phyloP scores from a whole-genome alignment of 2,329 filamentous ascomycete genomes.

The Thelonectria olida region DNA sequence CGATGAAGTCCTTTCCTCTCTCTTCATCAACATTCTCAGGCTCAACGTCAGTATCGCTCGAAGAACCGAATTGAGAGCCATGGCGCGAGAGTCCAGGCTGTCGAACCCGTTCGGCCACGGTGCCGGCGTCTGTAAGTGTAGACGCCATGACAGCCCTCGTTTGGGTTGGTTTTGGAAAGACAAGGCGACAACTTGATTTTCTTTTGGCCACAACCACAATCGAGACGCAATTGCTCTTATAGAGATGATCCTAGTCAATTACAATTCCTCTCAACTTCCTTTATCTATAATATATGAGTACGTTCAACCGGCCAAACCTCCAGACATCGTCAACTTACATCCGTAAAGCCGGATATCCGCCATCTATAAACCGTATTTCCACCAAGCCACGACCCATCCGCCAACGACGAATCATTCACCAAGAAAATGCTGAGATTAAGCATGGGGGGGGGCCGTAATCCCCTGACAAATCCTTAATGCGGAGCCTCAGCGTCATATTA shows the following conservation, averaged over 20 bases:
- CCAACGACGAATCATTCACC: slow-evolving; percentile 10
- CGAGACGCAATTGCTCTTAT: background rate
- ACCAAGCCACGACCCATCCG: slow-evolving; percentile 17
- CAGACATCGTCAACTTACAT: slow-evolving; percentile 2
- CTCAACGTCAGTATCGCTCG: slow-evolving; percentile 33
- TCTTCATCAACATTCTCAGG: slow-evolving; percentile 21
- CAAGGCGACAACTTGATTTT: background rate
- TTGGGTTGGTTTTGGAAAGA: background rate
- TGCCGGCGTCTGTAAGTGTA: slow-evolving; percentile 8
- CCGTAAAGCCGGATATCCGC: slow-evolving; percentile 23
- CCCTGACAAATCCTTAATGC: slow-evolving; percentile 11
- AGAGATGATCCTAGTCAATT: slow-evolving; percentile 4
- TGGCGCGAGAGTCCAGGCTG: slow-evolving; percentile 1
- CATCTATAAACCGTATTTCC: slow-evolving; percentile 20
- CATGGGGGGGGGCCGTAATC: background rate
- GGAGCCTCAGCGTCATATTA: slow-evolving; percentile 8
- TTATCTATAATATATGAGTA: slow-evolving; percentile 6
- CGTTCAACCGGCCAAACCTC: background rate
- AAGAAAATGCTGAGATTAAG: background rate
- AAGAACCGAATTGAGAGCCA: slow-evolving; percentile 19
- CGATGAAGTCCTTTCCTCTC: slow-evolving; percentile 28
- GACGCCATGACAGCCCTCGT: slow-evolving; percentile 14
- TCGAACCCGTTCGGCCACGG: background rate
- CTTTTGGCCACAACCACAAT: background rate
- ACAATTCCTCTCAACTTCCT: background rate